A percentile compares a stretch with the other conserved stretches of the same genome.
phyloP scores from a whole-genome alignment of 352 stramenopile species.

The Phytophthora constricta region DNA sequence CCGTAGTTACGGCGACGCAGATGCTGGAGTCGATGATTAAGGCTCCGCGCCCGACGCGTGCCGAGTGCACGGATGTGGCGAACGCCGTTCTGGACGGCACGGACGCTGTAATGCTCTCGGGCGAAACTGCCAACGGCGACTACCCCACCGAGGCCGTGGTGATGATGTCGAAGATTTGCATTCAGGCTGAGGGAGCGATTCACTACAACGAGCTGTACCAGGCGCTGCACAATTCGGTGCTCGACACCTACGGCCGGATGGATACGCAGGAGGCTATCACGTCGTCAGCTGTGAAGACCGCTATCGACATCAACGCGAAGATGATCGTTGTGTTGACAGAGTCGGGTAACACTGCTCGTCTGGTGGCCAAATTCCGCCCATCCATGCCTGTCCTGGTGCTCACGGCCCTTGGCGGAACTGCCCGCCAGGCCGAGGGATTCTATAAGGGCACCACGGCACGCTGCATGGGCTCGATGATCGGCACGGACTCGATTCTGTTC shows the following conservation, averaged over 20 bases:
- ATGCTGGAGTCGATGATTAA: constrained; percentile 99
- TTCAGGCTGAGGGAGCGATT: constrained; percentile 89
- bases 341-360: constrained; percentile 92
- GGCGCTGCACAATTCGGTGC: constrained; percentile 76
- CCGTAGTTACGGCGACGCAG: constrained; percentile 98
- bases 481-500: constrained; percentile 91
- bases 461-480: constrained; percentile 89
- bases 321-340: constrained; percentile 98
- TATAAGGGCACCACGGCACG: constrained; percentile 71
- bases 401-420: constrained; percentile 58
- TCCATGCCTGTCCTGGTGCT: constrained; percentile 76
- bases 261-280: constrained; percentile 95
- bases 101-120: constrained; percentile 98
- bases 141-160: constrained; percentile 94
- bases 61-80: constrained; percentile 98
- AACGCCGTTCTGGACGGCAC: constrained; percentile 98
- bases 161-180: constrained; percentile 95
- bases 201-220: constrained; percentile 92
- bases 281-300: constrained; percentile 97
- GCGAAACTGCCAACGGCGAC: constrained; percentile 98
- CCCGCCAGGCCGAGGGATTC: constrained; percentile 71
- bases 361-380: constrained; percentile 96
- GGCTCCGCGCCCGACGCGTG: constrained; percentile 97
- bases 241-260: constrained; percentile 71
- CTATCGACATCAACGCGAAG: constrained; percentile 96